phyloP scores from a whole-genome alignment of 768 basidiomycete species.

The Dentipellis sp. region DNA sequence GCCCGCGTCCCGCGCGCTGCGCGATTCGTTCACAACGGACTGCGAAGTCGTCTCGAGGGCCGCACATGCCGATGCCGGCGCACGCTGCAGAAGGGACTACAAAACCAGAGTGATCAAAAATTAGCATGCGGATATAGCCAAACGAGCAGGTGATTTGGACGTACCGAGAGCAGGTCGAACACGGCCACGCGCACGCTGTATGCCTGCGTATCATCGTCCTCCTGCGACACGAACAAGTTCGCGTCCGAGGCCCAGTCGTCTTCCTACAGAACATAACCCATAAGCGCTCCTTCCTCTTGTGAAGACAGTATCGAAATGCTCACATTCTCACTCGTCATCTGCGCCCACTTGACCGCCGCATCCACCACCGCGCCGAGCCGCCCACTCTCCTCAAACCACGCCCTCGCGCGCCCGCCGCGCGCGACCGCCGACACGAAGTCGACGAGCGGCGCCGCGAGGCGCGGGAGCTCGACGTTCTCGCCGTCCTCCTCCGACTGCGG shows the following conservation, averaged over 20 bases:
- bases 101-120: background rate
- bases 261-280: constrained; percentile 42
- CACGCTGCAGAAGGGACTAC: constrained; percentile 52
- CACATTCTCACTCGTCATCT: constrained; percentile 90
- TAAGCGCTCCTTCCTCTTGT: background rate
- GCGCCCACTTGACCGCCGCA: constrained; percentile 58
- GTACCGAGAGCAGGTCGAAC: constrained; percentile 75
- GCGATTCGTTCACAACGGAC: constrained; percentile 48
- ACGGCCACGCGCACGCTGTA: constrained; percentile 81
- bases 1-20: constrained; percentile 44
- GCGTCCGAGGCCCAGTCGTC: constrained; percentile 85
- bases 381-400: constrained; percentile 44
- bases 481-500: constrained; percentile 64
- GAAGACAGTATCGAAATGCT: constrained; percentile 16
- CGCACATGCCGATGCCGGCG: constrained; percentile 37
- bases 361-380: constrained; percentile 44
- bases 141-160: constrained; percentile 9
- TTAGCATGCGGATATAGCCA: background rate
- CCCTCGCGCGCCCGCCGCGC: constrained; percentile 53
- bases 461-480: constrained; percentile 63
- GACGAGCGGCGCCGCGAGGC: constrained; percentile 68
- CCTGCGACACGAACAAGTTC: constrained; percentile 90
- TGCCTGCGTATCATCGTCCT: constrained; percentile 80
- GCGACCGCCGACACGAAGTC: constrained; percentile 69
- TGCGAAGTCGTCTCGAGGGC: constrained; percentile 47